Base-by-base conservation (phyloP, 1,284 basidiomycete genomes). In the Rhodotorula sp. region DNA sequence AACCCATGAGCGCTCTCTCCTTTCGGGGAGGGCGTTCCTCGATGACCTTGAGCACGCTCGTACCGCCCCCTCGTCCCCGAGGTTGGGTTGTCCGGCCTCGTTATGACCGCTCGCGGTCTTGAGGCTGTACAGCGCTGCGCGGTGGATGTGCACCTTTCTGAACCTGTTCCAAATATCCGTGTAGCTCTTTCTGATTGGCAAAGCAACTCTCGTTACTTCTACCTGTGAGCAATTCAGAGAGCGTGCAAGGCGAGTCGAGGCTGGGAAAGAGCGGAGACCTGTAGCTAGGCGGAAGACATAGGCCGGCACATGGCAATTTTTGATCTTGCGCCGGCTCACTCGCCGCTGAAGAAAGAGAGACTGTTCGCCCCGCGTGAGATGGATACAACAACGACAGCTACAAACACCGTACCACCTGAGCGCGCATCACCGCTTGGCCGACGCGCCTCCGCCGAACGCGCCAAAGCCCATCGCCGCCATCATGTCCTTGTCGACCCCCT, bases 381-480 rank as follows among this genome's bases (percentile, higher is more conserved):
- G 49, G 26, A 58, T 62, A 64, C 54, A 48, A 64, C 63, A 64
- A 54, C 20, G 54, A 18, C 15, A 18, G 31, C 12, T 21, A 21
- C 23, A n/a, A 12, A 15, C 54, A 16, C 34, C 43, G n/a, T 31
- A 43, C 1, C 7, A 16, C 10, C 5, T 3, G 14, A 4, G 16
- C 8, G 46, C 47, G 3, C 39, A 14, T 46, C 59, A 70, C 52
- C 80, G 91, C 81, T 90, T 91, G 82, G 92, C 39, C 10, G 39
- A 92, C 7, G 29, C 66, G 7, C 63, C 63, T 15, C 62, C 57
- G 26, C 92, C 92, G 80, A 97, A 97, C 5, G 92, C 91, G 58
- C 87, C 89, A 81, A 97, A 97, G 57, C 94, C 95, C 94, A 97
- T 96, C 84, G 93, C 87, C 52, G 85, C 84, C 74, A 90, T 86